Evolutionary conservation across 2,329 filamentous ascomycete species (phyloP).

Genomic region (Diaporthe australafricana): DNA sequence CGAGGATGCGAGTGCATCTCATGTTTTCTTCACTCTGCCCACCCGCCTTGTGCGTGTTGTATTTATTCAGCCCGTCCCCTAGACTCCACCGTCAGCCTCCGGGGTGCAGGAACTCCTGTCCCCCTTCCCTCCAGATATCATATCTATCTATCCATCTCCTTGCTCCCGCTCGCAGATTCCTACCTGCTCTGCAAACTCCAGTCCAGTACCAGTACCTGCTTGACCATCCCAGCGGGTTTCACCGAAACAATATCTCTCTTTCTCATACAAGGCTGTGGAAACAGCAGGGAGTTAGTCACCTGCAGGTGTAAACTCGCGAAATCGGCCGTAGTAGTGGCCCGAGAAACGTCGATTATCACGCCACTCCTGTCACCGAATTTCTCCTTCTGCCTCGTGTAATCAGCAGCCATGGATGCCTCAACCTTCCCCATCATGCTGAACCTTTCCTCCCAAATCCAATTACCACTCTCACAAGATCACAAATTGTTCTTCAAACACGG

Average conservation of each 20-base stretch:
- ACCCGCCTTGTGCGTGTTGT: constrained; percentile 18
- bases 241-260: background rate
- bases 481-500: constrained; percentile 46
- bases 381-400: constrained; percentile 23
- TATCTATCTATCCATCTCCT: constrained; percentile 9
- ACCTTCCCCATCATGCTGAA: constrained; percentile 36
- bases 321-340: constrained; percentile 33
- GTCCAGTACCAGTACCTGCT: background rate
- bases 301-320: constrained; percentile 10
- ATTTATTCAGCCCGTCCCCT: constrained; percentile 29
- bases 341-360: constrained; percentile 37
- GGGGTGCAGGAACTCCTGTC: constrained; percentile 27
- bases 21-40: constrained; percentile 31
- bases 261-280: constrained; percentile 9
- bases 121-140: background rate
- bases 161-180: background rate
- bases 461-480: constrained; percentile 54
- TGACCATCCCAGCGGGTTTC: constrained; percentile 11
- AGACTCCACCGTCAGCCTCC: constrained; percentile 15
- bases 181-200: background rate
- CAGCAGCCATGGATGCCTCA: constrained; percentile 31
- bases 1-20: constrained; percentile 29
- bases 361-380: constrained; percentile 32
- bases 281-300: constrained; percentile 15
- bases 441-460: constrained; percentile 46